Percentiles rank a stretch among this genome's conserved stretches.
Conservation (phyloP, 495 filamentous ascomycete species). For the Penicillium bialowiezense region DNA sequence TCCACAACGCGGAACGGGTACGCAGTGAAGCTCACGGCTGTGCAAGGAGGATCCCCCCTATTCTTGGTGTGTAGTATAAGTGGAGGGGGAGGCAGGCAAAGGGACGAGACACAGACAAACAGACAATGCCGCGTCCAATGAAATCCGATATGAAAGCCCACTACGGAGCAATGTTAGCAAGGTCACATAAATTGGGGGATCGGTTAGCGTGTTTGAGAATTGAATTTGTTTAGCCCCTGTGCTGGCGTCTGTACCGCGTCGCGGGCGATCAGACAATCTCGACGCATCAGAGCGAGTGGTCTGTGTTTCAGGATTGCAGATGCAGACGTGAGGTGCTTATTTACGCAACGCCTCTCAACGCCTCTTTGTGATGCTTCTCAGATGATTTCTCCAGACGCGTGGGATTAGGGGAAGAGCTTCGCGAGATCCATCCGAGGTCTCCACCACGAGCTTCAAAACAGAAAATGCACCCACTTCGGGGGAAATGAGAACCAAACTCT, state of each 20-base stretch:
- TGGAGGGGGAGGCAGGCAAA: not conserved
- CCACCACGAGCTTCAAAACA: slow-evolving; percentile 16
- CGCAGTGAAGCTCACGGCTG: slow-evolving; percentile 12
- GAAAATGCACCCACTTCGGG: slow-evolving; percentile 1
- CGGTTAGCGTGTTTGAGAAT: slow-evolving; percentile 26
- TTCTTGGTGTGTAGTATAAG: not conserved
- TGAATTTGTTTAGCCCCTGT: slow-evolving; percentile 12
- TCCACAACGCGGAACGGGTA: slow-evolving; percentile 18
- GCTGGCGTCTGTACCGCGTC: slow-evolving; percentile 19
- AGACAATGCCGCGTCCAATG: slow-evolving; percentile 10
- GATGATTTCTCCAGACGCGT: slow-evolving; percentile 7
- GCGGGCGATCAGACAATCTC: slow-evolving; percentile 33
- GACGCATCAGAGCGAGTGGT: slow-evolving; percentile 23
- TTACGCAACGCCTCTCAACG: not conserved
- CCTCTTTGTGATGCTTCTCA: not conserved
- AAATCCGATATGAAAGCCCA: not conserved
- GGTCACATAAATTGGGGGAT: slow-evolving; percentile 20
- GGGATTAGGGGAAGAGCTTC: slow-evolving; percentile 8
- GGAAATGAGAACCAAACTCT: slow-evolving; percentile 9
- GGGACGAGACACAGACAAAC: not conserved
- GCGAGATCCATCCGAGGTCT: slow-evolving; percentile 25
- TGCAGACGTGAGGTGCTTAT: slow-evolving; percentile 1
- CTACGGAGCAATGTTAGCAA: not conserved
- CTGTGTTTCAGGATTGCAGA: slow-evolving; percentile 26
- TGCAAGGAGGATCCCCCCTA: slow-evolving; percentile 8